Conservation (phyloP, 768 basidiomycete species). For the Calocybe indica region DNA sequence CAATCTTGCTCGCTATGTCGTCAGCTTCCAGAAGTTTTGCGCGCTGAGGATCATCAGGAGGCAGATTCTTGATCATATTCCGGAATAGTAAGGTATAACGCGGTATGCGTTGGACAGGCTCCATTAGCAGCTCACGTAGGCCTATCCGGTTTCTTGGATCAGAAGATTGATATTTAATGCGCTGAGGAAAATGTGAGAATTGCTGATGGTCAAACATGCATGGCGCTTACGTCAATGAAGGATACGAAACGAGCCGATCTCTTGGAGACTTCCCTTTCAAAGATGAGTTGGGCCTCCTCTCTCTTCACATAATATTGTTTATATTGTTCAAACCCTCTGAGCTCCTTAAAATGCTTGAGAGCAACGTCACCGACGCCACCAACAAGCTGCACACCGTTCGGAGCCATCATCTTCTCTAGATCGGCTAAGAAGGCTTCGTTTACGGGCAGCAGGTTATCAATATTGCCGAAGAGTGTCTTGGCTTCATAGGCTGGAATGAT, state of each 20-base stretch:
- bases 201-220: constrained; percentile 3
- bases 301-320: constrained; percentile 88
- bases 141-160: constrained; percentile 79
- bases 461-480: constrained; percentile 89
- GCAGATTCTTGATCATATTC: constrained; percentile 89
- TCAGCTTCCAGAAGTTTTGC: constrained; percentile 78
- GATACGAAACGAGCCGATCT: constrained; percentile 76
- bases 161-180: constrained; percentile 78
- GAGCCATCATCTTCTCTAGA: constrained; percentile 70
- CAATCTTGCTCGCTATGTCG: constrained; percentile 85
- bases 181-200: constrained; percentile 34
- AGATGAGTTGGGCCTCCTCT: constrained; percentile 87
- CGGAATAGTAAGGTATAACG: constrained; percentile 91
- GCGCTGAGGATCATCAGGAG: constrained; percentile 69
- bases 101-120: constrained; percentile 94
- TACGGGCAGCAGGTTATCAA: constrained; percentile 84
- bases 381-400: constrained; percentile 48
- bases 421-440: constrained; percentile 84
- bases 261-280: constrained; percentile 78
- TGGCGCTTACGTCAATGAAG: constrained; percentile 74
- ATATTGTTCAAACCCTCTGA: constrained; percentile 86
- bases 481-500: constrained; percentile 90
- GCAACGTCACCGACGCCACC: constrained; percentile 81
- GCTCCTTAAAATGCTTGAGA: constrained; percentile 79
- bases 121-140: constrained; percentile 88